Percentiles rank a stretch among this genome's conserved stretches.
Conservation (phyloP, 192 early-diverging fungal species). For the Backusella luteola region DNA sequence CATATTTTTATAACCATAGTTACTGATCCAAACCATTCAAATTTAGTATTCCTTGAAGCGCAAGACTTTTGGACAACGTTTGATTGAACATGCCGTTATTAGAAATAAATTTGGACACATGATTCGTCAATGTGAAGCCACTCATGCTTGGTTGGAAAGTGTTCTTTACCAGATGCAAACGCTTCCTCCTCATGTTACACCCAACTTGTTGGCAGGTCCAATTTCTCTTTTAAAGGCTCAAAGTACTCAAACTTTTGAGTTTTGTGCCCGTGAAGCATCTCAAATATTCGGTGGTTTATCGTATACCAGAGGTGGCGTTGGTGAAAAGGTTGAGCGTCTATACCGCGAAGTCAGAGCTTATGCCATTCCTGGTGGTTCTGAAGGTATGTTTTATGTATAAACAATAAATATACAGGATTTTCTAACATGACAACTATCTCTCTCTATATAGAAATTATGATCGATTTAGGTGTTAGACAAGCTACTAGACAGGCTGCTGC, state of each 20-base stretch:
- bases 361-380: slow-evolving; percentile 82
- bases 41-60: slow-evolving; percentile 80
- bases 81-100: slow-evolving; percentile 87
- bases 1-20: not conserved
- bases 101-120: slow-evolving; percentile 93
- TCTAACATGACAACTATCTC: not conserved
- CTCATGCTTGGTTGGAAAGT: slow-evolving; percentile 78
- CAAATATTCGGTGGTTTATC: slow-evolving; percentile 84
- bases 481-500: slow-evolving; percentile 48
- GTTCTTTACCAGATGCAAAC: slow-evolving; percentile 68
- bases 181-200: slow-evolving; percentile 62
- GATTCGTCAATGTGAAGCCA: slow-evolving; percentile 78
- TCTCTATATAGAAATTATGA: slow-evolving; percentile 60
- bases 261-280: slow-evolving; percentile 79
- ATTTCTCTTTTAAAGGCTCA: slow-evolving; percentile 84
- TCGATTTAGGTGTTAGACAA: slow-evolving; percentile 80
- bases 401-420: not conserved
- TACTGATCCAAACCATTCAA: not conserved
- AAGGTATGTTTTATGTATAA: slow-evolving; percentile 23
- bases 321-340: slow-evolving; percentile 73
- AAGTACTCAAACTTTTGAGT: slow-evolving; percentile 82
- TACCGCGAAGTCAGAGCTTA: slow-evolving; percentile 82
- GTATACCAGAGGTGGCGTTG: slow-evolving; percentile 69
- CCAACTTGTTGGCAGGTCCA: slow-evolving; percentile 75
- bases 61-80: slow-evolving; percentile 92